Base-by-base conservation (phyloP, 306 rosid genomes). In the barrel medic (Medicago truncatula) region DNA sequence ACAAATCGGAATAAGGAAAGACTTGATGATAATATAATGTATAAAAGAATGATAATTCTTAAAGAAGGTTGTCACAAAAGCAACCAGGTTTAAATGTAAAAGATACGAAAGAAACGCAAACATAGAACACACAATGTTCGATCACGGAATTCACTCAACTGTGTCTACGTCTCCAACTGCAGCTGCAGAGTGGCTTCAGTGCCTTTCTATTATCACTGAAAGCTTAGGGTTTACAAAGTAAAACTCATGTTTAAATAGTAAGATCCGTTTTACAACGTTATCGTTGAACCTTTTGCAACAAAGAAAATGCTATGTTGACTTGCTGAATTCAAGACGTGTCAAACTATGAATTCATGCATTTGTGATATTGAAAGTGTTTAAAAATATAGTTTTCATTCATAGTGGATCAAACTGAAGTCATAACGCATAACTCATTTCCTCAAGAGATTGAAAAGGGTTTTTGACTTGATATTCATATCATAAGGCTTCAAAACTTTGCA, bases 401-500 rank as follows among this genome's bases (percentile, higher is more conserved):
- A 43, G 49, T 43, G 49, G 49, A 43, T 43, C 49, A 43, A 3
- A 43, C 4, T 43, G 15, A 43, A 43, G 49, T 43, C 15, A 43
- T 43, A 11, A 43, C 49, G 0, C 38, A 43, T 11, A 3, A 43
- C 49, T 43, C 49, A 43, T 2, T 43, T 13, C 15, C 15, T 43
- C 15, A 43, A 50, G 56, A 14, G 20, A 50, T 50, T 50, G 20
- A 16, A 50, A 50, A 50, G 10, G 20, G 56, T 50, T 50, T 50
- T 50, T 16, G 18, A 50, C 17, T 50, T n/a, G 56, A 50, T 5
- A 50, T 16, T 34, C 38, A 0, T 34, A 34, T 34, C 1, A 34
- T n/a, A 71, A 71, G 77, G 66, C 56, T 8, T 21, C 66, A 50
- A 70, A 49, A 36, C 52, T 57, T 69, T 40, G 4, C 41, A n/a